These are phyloP conservation scores for Eragrostis tef DNA, from an alignment of 202 grass and related monocot genomes.

Conservation along the genomic window DNA sequence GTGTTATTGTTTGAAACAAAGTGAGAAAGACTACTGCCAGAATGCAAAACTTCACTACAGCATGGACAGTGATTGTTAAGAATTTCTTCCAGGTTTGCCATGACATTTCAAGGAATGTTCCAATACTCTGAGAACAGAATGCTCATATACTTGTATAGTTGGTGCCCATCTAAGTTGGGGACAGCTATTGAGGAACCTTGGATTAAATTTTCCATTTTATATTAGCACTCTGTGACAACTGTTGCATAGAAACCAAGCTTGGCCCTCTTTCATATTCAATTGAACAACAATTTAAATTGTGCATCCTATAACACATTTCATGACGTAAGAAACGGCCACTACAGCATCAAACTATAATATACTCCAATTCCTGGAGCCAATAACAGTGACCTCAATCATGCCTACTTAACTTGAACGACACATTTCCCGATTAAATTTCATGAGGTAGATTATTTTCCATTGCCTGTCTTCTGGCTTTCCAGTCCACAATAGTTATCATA, in stretches of 20 bases:
- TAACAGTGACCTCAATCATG: not conserved
- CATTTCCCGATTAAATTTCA: not conserved
- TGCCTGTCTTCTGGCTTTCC: not conserved
- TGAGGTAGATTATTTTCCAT: conserved; percentile 13
- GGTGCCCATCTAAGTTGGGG: not conserved
- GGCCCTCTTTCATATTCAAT: not conserved
- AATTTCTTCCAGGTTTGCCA: not conserved
- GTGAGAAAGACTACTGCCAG: not conserved
- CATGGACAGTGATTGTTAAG: not conserved
- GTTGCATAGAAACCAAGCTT: no score
- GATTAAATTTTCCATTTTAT: not conserved
- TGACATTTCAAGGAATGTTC: no score
- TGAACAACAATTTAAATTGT: not conserved
- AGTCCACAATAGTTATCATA: conserved; percentile 19
- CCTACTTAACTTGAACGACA: not conserved
- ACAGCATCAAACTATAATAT: not conserved
- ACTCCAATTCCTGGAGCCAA: not conserved
- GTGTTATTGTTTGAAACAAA: not conserved
- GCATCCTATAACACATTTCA: not conserved
- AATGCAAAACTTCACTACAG: not conserved
- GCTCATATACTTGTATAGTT: not conserved
- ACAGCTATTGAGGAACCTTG: not conserved
- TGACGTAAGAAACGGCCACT: not conserved
- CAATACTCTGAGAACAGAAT: not conserved
- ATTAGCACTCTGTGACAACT: not conserved